phyloP scores from a whole-genome alignment of 2,329 filamentous ascomycete genomes.

The Hymenoscyphus salicellus region DNA sequence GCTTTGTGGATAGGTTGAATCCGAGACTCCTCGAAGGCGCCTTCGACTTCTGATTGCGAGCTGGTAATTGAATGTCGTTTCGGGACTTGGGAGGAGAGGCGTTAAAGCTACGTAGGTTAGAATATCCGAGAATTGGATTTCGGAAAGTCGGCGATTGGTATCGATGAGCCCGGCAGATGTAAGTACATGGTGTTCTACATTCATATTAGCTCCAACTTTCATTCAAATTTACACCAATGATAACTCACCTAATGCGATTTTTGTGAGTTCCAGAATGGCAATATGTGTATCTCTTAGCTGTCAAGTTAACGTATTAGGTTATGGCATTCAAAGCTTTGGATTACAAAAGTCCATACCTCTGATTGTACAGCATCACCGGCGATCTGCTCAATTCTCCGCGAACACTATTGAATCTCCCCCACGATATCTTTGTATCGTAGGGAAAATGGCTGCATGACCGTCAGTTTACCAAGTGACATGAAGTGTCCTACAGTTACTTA shows the following conservation, averaged over 20 bases:
- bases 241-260: background rate
- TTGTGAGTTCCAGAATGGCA: background rate
- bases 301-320: too few relatives aligned
- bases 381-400: background rate
- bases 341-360: background rate
- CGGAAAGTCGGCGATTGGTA: background rate
- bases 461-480: constrained; percentile 13
- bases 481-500: constrained; percentile 11
- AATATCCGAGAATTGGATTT: constrained; percentile 16
- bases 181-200: background rate
- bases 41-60: constrained; percentile 5
- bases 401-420: background rate
- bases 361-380: background rate
- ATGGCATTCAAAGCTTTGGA: too few relatives aligned
- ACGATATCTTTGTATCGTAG: background rate
- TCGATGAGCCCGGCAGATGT: background rate
- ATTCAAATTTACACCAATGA: background rate
- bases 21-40: background rate
- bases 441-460: background rate
- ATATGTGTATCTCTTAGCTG: constrained; percentile 7
- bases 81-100: constrained; percentile 5
- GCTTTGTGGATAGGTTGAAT: background rate
- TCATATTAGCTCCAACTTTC: background rate
- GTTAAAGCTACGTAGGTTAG: constrained; percentile 5
- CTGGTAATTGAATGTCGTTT: constrained; percentile 2